Evolutionary conservation across 2,329 filamentous ascomycete species (phyloP).

Genomic region (Claviceps digitariae): DNA sequence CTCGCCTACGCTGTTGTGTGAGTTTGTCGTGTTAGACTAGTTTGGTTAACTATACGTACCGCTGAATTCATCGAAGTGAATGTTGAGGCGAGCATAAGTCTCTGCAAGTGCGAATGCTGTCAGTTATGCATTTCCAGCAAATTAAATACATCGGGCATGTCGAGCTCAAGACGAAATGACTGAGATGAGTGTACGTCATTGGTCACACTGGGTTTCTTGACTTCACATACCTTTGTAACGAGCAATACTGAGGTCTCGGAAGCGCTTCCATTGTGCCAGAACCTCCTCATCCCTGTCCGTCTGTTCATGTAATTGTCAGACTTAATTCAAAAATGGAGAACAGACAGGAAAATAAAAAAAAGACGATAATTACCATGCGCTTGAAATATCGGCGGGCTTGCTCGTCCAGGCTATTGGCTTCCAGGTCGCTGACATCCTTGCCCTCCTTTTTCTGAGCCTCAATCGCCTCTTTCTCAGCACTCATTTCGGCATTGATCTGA

Average conservation of each 20-base stretch:
- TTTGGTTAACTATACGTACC: constrained; percentile 7
- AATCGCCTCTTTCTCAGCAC: constrained; percentile 52
- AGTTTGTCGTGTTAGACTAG: neutral
- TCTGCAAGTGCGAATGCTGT: constrained; percentile 14
- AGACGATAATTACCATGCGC: constrained; percentile 33
- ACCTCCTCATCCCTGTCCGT: constrained; percentile 51
- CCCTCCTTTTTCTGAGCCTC: constrained; percentile 41
- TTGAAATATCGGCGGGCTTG: constrained; percentile 62
- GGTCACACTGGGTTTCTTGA: neutral
- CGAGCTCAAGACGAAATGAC: neutral
- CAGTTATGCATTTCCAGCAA: neutral
- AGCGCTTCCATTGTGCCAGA: constrained; percentile 48
- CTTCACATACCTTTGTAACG: constrained; percentile 38
- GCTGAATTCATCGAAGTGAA: constrained; percentile 54
- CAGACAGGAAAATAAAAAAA: neutral
- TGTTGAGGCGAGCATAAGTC: constrained; percentile 57
- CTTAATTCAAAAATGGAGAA: neutral
- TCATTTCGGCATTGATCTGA: constrained; percentile 55
- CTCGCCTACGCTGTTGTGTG: constrained; percentile 41
- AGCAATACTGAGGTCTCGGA: constrained; percentile 53
- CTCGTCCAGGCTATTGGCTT: constrained; percentile 52
- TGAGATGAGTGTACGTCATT: neutral
- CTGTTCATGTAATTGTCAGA: constrained; percentile 5
- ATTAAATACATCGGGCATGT: neutral
- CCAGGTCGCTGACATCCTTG: constrained; percentile 33